Percentiles rank a stretch among this genome's conserved stretches.
Evolutionary conservation across 1,139 yeast genomes (phyloP).

Genomic region (Pneumocystis oryctolagi): DNA sequence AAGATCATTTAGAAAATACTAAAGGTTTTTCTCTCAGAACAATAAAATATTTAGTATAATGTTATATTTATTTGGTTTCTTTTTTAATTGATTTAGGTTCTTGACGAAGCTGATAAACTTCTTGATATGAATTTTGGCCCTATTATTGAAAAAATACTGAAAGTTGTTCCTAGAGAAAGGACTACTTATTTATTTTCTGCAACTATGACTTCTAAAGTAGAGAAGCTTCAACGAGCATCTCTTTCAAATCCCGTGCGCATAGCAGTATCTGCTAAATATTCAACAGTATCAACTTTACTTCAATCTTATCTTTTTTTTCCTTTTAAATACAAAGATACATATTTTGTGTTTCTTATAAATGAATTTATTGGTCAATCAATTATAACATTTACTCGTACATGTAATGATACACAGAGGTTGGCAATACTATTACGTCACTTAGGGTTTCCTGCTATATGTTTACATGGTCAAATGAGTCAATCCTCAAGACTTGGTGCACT

Average conservation of each 20-base stretch:
- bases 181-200: conserved; percentile 87
- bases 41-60: conserved; percentile 47
- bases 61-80: neutral
- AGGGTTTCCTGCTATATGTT: conserved; percentile 80
- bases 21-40: conserved; percentile 77
- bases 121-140: conserved; percentile 96
- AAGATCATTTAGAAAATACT: conserved; percentile 91
- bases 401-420: conserved; percentile 87
- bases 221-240: conserved; percentile 86
- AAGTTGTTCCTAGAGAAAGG: conserved; percentile 71
- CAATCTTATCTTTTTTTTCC: conserved; percentile 87
- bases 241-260: conserved; percentile 78
- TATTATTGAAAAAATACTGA: conserved; percentile 71
- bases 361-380: conserved; percentile 76
- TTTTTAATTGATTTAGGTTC: conserved; percentile 29
- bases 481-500: conserved; percentile 84
- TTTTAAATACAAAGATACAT: conserved; percentile 83
- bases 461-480: conserved; percentile 89
- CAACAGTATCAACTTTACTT: conserved; percentile 81
- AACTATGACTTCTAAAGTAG: conserved; percentile 90
- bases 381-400: conserved; percentile 83
- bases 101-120: conserved; percentile 95
- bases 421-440: conserved; percentile 65
- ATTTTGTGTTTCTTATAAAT: conserved; percentile 62
- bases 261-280: conserved; percentile 74